These are phyloP conservation scores for Macrophomina phaseolina DNA, from an alignment of 2,329 filamentous ascomycete genomes.

Conservation along the genomic window DNA sequence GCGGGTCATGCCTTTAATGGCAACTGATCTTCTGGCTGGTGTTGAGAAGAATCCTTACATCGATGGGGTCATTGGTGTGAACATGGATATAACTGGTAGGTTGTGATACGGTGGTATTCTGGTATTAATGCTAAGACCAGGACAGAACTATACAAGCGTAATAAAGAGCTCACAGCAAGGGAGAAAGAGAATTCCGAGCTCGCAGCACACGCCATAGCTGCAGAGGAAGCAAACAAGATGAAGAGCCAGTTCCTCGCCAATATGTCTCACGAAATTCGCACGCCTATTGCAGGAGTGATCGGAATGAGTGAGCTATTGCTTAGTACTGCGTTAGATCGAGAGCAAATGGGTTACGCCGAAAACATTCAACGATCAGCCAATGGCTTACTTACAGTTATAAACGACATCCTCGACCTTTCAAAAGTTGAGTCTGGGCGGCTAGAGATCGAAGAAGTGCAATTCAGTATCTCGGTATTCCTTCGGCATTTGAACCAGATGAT, in stretches of 20 bases:
- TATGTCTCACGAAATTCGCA: slow-evolving; percentile 82
- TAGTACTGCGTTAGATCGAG: slow-evolving; percentile 70
- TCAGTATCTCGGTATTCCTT: slow-evolving; percentile 74
- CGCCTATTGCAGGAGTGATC: slow-evolving; percentile 79
- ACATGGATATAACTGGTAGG: slow-evolving; percentile 71
- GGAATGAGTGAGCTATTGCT: slow-evolving; percentile 78
- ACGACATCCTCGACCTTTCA: slow-evolving; percentile 89
- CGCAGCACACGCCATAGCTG: slow-evolving; percentile 75
- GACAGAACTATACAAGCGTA: slow-evolving; percentile 66
- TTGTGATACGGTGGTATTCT: background rate
- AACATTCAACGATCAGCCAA: slow-evolving; percentile 82
- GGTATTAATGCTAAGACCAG: background rate
- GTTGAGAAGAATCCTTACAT: slow-evolving; percentile 60
- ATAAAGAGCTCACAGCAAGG: slow-evolving; percentile 66
- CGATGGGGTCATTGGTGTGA: slow-evolving; percentile 77
- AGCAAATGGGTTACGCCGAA: slow-evolving; percentile 75
- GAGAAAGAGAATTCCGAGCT: slow-evolving; percentile 73
- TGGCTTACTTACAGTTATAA: slow-evolving; percentile 83
- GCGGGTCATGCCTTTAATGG: slow-evolving; percentile 69
- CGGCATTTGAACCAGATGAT: slow-evolving; percentile 87
- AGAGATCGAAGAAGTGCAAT: slow-evolving; percentile 81
- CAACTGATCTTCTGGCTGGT: slow-evolving; percentile 60
- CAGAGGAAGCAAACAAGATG: slow-evolving; percentile 78
- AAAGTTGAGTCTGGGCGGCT: slow-evolving; percentile 80
- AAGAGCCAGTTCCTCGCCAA: slow-evolving; percentile 82